These are phyloP conservation scores for Phytophthora tentaculata DNA, from an alignment of 352 stramenopile species.

Conservation along the genomic window DNA sequence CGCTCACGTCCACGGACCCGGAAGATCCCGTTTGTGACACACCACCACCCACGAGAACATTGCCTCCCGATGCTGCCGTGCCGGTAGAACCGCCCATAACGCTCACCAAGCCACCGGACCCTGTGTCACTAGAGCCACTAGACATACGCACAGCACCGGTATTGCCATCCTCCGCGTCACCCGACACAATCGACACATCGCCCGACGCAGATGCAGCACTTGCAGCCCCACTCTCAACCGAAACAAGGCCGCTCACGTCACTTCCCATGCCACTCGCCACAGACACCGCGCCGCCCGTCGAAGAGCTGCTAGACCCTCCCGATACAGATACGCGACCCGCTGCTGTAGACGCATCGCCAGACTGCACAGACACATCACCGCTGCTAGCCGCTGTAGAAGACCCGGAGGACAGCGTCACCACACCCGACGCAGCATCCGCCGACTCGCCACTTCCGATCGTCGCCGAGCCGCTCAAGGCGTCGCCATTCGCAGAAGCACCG, in stretches of 20 bases:
- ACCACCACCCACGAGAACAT: no score
- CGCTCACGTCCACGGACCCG: no score
- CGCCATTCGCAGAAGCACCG: conserved; percentile 7
- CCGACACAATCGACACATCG: no score
- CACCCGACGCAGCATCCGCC: conserved; percentile 9
- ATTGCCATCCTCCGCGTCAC: no score
- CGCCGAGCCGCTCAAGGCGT: conserved; percentile 6
- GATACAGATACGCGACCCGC: conserved; percentile 23
- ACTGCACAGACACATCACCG: conserved; percentile 22
- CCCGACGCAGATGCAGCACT: not conserved
- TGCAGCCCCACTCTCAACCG: conserved; percentile 12
- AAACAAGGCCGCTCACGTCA: conserved; percentile 22
- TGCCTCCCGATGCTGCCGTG: no score
- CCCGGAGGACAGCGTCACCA: conserved; percentile 19
- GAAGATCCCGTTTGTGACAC: no score
- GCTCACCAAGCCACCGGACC: no score
- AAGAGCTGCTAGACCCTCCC: conserved; percentile 23
- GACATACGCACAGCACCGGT: no score
- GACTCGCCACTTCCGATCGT: conserved; percentile 7
- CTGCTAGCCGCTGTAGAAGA: conserved; percentile 12
- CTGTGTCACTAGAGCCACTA: no score
- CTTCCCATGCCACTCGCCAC: conserved; percentile 28
- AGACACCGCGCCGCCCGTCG: conserved; percentile 23
- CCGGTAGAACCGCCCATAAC: no score
- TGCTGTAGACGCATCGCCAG: conserved; percentile 9